These are phyloP conservation scores for Ceratobasidium sp. DNA, from an alignment of 1,284 basidiomycete species.

Conservation along the genomic window DNA sequence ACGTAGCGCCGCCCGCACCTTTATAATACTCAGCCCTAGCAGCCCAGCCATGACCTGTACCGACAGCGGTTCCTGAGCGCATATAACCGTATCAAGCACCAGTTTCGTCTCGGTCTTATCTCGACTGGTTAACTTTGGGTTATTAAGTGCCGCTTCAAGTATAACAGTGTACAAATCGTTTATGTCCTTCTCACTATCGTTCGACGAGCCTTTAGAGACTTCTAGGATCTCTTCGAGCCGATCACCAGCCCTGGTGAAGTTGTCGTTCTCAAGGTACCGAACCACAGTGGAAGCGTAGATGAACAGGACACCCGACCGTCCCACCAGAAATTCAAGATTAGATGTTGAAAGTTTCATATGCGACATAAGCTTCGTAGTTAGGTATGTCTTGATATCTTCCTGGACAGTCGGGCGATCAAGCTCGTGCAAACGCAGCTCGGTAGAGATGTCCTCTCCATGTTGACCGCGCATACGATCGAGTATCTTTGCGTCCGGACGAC, in stretches of 20 bases:
- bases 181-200: not conserved
- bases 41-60: not conserved
- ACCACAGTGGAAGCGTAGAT: constrained; percentile 16
- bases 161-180: not conserved
- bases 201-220: not conserved
- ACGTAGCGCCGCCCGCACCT: not conserved
- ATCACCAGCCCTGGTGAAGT: not conserved
- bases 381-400: constrained; percentile 13
- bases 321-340: not conserved
- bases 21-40: not conserved
- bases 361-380: not conserved
- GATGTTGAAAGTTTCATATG: not conserved
- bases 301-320: not conserved
- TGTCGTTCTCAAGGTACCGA: not conserved
- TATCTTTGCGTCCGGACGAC: not conserved
- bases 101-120: not conserved
- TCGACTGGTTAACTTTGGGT: not conserved
- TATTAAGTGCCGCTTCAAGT: too few species aligned
- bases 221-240: not conserved
- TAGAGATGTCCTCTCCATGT: not conserved
- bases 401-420: not conserved
- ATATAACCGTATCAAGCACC: not conserved
- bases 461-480: not conserved
- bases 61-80: not conserved
- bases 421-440: constrained; percentile 13